Percentiles rank a stretch among this genome's conserved stretches.
These are phyloP conservation scores for Bjerkandera adusta DNA, from an alignment of 1,284 basidiomycete species.

Conservation along the genomic window DNA sequence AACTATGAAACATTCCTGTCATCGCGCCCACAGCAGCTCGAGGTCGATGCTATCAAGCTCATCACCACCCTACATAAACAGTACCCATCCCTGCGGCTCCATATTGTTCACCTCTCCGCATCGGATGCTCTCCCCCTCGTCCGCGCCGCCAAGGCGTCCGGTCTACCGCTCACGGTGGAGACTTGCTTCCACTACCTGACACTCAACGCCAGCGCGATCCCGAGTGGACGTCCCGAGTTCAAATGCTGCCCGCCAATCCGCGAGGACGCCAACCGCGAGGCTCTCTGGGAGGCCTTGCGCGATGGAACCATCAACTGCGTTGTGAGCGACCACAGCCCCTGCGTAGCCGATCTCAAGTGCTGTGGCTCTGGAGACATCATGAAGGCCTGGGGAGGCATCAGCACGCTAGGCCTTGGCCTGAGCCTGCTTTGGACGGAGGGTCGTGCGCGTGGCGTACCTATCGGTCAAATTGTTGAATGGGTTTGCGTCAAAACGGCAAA, in stretches of 20 bases:
- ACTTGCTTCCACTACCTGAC: constrained; percentile 95
- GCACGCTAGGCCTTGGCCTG: constrained; percentile 83
- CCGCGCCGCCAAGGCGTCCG: constrained; percentile 59
- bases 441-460: constrained; percentile 51
- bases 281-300: constrained; percentile 76
- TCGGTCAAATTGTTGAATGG: constrained; percentile 74
- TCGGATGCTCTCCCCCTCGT: constrained; percentile 77
- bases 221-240: constrained; percentile 74
- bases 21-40: constrained; percentile 79
- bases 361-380: constrained; percentile 80
- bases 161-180: constrained; percentile 80
- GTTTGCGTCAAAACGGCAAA: constrained; percentile 67
- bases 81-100: constrained; percentile 74
- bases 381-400: constrained; percentile 92
- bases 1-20: constrained; percentile 79
- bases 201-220: constrained; percentile 62
- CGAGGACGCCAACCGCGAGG: constrained; percentile 64
- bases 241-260: constrained; percentile 97
- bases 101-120: constrained; percentile 92
- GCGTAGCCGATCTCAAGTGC: constrained; percentile 78
- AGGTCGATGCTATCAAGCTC: constrained; percentile 75
- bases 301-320: constrained; percentile 86
- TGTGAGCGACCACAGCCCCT: constrained; percentile 94
- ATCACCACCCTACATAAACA: constrained; percentile 62
- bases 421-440: constrained; percentile 86